Evolutionary conservation across 2,329 filamentous ascomycete species (phyloP).

Genomic region (Fusarium setosum): DNA sequence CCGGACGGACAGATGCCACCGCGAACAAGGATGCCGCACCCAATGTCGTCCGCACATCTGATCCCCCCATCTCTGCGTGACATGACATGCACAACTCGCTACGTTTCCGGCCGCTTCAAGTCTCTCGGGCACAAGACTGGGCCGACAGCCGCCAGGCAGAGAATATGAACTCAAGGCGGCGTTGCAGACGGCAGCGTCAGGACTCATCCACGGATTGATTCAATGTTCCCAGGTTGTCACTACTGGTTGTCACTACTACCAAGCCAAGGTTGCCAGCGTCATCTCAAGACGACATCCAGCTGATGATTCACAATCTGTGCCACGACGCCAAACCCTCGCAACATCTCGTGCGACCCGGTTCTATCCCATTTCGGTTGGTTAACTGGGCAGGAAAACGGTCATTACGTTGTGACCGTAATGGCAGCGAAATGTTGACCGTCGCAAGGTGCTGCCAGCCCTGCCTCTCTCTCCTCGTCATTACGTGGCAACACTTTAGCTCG

Average conservation of each 20-base stretch:
- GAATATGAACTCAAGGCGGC: constrained; percentile 15
- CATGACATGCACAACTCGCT: constrained; percentile 41
- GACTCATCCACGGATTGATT: constrained; percentile 6
- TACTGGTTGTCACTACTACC: constrained; percentile 2
- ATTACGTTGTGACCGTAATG: constrained; percentile 5
- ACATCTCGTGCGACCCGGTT: constrained; percentile 13
- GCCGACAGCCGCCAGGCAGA: constrained; percentile 32
- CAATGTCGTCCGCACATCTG: constrained; percentile 28
- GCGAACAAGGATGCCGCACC: constrained; percentile 33
- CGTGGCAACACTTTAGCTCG: constrained; percentile 44
- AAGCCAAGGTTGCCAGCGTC: constrained; percentile 29
- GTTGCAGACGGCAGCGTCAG: constrained; percentile 2
- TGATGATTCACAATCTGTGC: constrained; percentile 20
- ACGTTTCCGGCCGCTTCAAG: constrained; percentile 6
- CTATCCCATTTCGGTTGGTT: constrained; percentile 1
- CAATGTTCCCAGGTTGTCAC: too few relatives aligned
- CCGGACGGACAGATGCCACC: constrained; percentile 40
- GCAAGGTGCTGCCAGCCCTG: constrained; percentile 26
- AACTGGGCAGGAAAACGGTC: constrained; percentile 3
- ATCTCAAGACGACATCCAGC: constrained; percentile 32
- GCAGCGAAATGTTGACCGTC: constrained; percentile 19
- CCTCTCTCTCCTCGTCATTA: constrained; percentile 39
- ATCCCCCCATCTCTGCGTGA: constrained; percentile 40
- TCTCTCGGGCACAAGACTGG: constrained; percentile 4
- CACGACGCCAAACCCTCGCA: constrained; percentile 25